Conservation (phyloP, 2,329 filamentous ascomycete genomes). For the Verticillium dahliae region DNA sequence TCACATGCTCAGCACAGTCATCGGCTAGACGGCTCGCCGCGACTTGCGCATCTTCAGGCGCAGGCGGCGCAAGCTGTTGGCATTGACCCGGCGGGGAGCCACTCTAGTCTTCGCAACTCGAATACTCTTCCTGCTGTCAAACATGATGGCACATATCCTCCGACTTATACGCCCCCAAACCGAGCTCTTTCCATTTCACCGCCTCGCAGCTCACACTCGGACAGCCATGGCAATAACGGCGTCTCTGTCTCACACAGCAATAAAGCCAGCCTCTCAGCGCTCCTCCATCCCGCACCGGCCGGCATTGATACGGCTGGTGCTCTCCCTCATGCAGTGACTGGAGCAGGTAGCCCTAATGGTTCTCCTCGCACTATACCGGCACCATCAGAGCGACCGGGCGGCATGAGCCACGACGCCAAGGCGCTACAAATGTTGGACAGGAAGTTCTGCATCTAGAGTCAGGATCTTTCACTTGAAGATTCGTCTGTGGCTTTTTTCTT, state of each 20-base stretch:
- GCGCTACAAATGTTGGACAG: constrained; percentile 61
- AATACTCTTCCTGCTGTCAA: constrained; percentile 37
- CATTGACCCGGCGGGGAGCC: constrained; percentile 19
- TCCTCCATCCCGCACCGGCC: constrained; percentile 43
- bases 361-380: constrained; percentile 44
- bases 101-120: constrained; percentile 28
- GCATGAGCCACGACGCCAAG: constrained; percentile 54
- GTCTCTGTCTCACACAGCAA: constrained; percentile 16
- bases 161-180: constrained; percentile 33
- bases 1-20: constrained; percentile 7
- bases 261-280: constrained; percentile 40
- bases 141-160: constrained; percentile 15
- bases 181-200: constrained; percentile 43
- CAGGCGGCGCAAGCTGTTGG: constrained; percentile 23
- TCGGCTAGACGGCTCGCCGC: constrained; percentile 30
- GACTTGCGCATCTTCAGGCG: constrained; percentile 35
- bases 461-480: background rate
- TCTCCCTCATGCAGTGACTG: constrained; percentile 25
- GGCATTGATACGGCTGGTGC: background rate
- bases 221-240: constrained; percentile 14
- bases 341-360: constrained; percentile 35
- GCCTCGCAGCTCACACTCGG: constrained; percentile 32
- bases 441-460: constrained; percentile 36
- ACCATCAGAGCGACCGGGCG: constrained; percentile 44
- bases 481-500: no score